A percentile compares a stretch with the other conserved stretches of the same genome.
These are phyloP conservation scores for Geranomyces variabilis DNA, from an alignment of 192 early-diverging fungal species.

Conservation along the genomic window DNA sequence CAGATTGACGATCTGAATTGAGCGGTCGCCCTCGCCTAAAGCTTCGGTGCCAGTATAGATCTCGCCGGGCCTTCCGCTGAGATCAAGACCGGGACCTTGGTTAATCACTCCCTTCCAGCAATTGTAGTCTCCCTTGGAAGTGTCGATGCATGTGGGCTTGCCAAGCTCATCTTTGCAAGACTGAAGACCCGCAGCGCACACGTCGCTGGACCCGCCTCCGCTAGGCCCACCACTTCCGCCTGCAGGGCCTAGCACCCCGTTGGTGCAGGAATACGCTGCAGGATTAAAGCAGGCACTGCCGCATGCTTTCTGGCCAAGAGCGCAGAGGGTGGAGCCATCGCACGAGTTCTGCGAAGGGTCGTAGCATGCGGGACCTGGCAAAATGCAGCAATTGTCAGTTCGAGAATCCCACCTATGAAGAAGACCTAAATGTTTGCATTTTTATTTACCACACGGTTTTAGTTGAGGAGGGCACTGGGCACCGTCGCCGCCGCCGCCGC, in stretches of 20 bases:
- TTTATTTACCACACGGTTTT: background rate
- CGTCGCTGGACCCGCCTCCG: background rate
- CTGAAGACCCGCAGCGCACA: background rate
- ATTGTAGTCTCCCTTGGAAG: slow-evolving; percentile 22
- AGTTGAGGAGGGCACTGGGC: background rate
- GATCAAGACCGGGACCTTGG: slow-evolving; percentile 2
- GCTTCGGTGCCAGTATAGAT: background rate
- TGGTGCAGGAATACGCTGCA: background rate
- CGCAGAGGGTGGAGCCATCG: background rate
- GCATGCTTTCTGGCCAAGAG: background rate
- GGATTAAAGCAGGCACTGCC: background rate
- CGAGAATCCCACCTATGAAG: background rate
- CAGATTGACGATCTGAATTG: background rate
- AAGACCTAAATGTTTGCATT: background rate
- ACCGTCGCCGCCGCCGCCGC: background rate
- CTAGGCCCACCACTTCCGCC: background rate
- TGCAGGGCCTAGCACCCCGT: background rate
- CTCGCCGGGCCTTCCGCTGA: background rate
- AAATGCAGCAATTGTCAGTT: background rate
- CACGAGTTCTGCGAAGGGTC: background rate
- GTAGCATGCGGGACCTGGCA: background rate
- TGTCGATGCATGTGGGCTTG: slow-evolving; percentile 14
- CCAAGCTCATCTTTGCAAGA: slow-evolving; percentile 3
- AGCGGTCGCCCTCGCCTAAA: background rate
- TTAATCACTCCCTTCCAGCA: slow-evolving; percentile 3